A percentile compares a stretch with the other conserved stretches of the same genome.
These are phyloP conservation scores for Venturia pyrina DNA, from an alignment of 2,329 filamentous ascomycete genomes.

Conservation along the genomic window DNA sequence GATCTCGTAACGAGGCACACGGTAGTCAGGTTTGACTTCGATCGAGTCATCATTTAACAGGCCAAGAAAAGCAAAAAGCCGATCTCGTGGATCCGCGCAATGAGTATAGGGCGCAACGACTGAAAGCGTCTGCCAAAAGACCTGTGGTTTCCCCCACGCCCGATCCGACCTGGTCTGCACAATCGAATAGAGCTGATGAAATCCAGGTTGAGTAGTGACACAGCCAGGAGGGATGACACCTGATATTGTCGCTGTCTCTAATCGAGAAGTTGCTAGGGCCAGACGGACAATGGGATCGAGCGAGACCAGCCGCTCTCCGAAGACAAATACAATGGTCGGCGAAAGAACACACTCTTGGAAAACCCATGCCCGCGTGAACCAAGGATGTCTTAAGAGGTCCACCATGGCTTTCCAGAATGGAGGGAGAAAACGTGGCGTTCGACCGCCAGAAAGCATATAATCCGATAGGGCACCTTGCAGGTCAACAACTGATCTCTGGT, in stretches of 20 bases:
- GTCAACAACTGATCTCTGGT: conserved; percentile 8
- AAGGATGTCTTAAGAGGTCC: conserved; percentile 5
- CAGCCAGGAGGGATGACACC: conserved; percentile 4
- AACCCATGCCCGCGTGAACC: conserved; percentile 22
- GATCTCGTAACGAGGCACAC: background rate
- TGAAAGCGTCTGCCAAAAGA: conserved; percentile 8
- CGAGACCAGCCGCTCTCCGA: conserved; percentile 8
- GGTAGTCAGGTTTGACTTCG: conserved; percentile 6
- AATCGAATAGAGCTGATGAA: conserved; percentile 11
- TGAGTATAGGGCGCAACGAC: conserved; percentile 5
- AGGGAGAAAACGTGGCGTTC: conserved; percentile 1
- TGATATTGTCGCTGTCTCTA: conserved; percentile 7
- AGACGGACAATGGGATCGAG: conserved; percentile 6
- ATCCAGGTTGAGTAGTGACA: conserved; percentile 7
- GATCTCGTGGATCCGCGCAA: conserved; percentile 6
- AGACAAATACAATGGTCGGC: conserved; percentile 1
- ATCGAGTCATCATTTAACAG: conserved; percentile 4
- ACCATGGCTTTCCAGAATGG: conserved; percentile 9
- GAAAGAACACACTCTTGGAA: conserved; percentile 24
- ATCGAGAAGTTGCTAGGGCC: conserved; percentile 8
- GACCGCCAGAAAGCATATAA: conserved; percentile 1
- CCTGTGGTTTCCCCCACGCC: conserved; percentile 5
- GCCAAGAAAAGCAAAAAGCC: conserved; percentile 6
- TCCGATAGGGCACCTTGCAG: conserved; percentile 3
- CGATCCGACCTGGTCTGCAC: conserved; percentile 5